Evolutionary conservation across 2,329 filamentous ascomycete species (phyloP).

Genomic region (Colletotrichum musae): DNA sequence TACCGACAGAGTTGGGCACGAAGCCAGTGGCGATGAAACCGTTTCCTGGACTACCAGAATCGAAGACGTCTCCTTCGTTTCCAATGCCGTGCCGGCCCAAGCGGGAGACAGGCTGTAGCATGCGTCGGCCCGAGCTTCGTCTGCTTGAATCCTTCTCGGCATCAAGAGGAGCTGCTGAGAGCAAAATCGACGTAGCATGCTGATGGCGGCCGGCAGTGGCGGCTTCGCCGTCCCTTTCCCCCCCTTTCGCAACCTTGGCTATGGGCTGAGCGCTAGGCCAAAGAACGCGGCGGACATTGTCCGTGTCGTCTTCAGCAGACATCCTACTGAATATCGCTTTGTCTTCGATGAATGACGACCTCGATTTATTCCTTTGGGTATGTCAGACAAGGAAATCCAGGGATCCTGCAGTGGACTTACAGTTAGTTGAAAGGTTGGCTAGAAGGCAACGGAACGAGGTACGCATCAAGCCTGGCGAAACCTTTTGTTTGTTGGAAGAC

Average conservation of each 20-base stretch:
- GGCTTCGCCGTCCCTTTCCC: background rate
- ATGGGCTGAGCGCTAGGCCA: slow-evolving; percentile 8
- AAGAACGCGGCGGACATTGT: slow-evolving; percentile 8
- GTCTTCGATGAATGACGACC: background rate
- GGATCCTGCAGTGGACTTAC: too few relatives aligned
- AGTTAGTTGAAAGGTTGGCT: too few relatives aligned
- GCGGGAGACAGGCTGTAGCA: slow-evolving; percentile 27
- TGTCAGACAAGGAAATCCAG: too few relatives aligned
- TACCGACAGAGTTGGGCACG: background rate
- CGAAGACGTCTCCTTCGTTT: background rate
- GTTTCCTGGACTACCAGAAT: too few relatives aligned
- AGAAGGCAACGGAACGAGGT: too few relatives aligned
- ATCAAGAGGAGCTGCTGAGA: too few relatives aligned
- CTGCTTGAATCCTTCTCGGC: background rate
- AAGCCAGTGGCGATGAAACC: background rate
- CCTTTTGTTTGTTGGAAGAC: background rate
- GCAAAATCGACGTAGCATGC: background rate
- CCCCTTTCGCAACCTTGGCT: background rate
- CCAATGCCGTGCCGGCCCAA: slow-evolving; percentile 4
- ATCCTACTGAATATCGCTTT: slow-evolving; percentile 1
- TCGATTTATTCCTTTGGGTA: too few relatives aligned
- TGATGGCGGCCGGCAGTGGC: background rate
- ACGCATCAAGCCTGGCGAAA: background rate
- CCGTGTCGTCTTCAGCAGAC: background rate
- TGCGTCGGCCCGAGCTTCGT: background rate